Evolutionary conservation across 2,329 filamentous ascomycete species (phyloP), one percentile per base, ranked within the genome.

Genomic region (Colletotrichum sp.): DNA sequence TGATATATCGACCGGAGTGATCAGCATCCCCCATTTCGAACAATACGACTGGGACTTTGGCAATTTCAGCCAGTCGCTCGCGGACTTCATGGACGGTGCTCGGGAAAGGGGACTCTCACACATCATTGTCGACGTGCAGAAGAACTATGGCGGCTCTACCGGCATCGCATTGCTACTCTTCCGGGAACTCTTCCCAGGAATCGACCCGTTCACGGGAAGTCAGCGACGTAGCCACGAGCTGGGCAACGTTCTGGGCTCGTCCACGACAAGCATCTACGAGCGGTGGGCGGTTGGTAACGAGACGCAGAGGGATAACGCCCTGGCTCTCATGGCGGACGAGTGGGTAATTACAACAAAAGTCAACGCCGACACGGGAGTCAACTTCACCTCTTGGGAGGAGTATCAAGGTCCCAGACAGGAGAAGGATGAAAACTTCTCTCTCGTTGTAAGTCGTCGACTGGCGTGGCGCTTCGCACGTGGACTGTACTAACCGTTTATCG

Each of bases 21-120:
- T 74, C 16, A 74, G 71, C 48, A 61, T 74, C 16, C 71, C 71
- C 13, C 66, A 74, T 6, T 74, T 74, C 28, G 67, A 74, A 28
- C 71, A 71, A 2, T 74, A 74, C 22, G 71, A 30, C 1, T 34
- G 34, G 58, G 60, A 71, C 48, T 43, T 74, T 15, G 71, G 71
- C 32, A 60, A 66, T 27, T 74, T 74, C 48, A 60, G 71, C 16
- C 30, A 58, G 4, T 34, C 60, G 6, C 32, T 74, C 3, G 34
- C 25, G 22, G 30, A 56, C 3, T 71, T 74, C 48, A 25, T 74
- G 22, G 5, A 32, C 2, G 71, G 66, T 9, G 71, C 71, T 16
- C 12, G 15, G 48, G 39, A 28, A 32, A 43, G 18, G 2, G 52
- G 30, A 43, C 71, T 74, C 16, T 6, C 43, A 0, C 67, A 58